Conservation (phyloP, 2,329 filamentous ascomycete species). For the Pseudogymnoascus sp. region DNA sequence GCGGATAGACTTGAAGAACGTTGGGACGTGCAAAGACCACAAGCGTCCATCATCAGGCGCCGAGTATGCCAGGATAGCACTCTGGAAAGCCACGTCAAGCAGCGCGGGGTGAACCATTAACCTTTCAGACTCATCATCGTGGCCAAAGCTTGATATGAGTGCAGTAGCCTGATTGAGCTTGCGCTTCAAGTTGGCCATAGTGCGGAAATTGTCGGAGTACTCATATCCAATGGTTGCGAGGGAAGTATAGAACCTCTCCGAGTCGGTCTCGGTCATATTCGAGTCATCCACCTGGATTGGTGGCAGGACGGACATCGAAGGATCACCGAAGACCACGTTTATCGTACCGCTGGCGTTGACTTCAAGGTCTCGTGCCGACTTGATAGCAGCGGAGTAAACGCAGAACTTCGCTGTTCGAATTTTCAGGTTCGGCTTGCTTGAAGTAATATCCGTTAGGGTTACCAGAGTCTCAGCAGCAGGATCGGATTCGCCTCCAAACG, state of each 20-base stretch:
- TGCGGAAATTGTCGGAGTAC: not conserved
- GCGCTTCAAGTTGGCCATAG: constrained; percentile 13
- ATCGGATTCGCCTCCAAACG: constrained; percentile 11
- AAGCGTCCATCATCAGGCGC: constrained; percentile 20
- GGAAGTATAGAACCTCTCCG: not conserved
- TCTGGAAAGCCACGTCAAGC: constrained; percentile 12
- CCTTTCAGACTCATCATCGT: not conserved
- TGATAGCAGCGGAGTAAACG: no score
- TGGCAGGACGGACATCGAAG: no score
- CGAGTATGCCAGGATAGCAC: constrained; percentile 31
- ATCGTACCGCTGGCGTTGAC: no score
- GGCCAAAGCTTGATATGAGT: not conserved
- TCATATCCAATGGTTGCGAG: not conserved
- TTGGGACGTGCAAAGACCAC: constrained; percentile 20
- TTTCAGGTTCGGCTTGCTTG: no score
- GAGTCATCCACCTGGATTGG: no score
- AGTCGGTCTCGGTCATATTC: not conserved
- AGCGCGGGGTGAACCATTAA: constrained; percentile 7
- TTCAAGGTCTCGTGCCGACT: no score
- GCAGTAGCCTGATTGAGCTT: constrained; percentile 12
- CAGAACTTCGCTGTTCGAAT: no score
- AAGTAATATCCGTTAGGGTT: not conserved
- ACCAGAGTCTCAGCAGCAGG: constrained; percentile 7
- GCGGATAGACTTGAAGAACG: constrained; percentile 16
- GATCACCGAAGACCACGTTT: no score